Conservation (phyloP, 345 rosid genomes). For the Psidium friedrichsthalianum region DNA sequence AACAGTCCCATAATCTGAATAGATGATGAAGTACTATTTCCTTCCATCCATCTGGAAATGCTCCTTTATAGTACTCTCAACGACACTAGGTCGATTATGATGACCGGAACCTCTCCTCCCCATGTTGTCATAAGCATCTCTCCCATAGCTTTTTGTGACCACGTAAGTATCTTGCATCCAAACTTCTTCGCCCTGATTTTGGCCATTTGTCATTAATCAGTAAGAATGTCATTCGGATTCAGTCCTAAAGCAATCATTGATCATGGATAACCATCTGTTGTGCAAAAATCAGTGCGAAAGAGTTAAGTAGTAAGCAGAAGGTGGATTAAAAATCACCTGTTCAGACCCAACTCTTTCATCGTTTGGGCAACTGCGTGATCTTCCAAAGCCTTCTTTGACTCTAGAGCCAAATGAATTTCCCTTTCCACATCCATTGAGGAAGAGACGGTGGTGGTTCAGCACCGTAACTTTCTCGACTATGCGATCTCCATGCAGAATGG, state of each 20-base stretch:
- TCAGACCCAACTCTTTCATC: slow-evolving; percentile 77
- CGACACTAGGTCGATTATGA: slow-evolving; percentile 77
- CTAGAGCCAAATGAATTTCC: slow-evolving; percentile 50
- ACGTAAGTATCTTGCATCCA: slow-evolving; percentile 92
- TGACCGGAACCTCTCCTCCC: slow-evolving; percentile 80
- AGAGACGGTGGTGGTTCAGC: slow-evolving; percentile 13
- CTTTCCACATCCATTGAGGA: slow-evolving; percentile 41
- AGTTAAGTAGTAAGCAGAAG: not conserved
- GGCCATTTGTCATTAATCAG: not conserved
- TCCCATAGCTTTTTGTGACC: slow-evolving; percentile 98
- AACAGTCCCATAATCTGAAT: not conserved
- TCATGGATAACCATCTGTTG: not conserved
- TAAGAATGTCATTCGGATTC: not conserved
- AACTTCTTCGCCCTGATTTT: slow-evolving; percentile 59
- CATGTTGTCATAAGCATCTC: slow-evolving; percentile 72
- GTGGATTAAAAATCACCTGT: slow-evolving; percentile 31
- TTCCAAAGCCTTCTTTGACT: slow-evolving; percentile 18
- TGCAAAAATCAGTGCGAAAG: not conserved
- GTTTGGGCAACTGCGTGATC: slow-evolving; percentile 33
- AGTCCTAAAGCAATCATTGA: not conserved
- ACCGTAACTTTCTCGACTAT: slow-evolving; percentile 46
- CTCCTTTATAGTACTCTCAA: slow-evolving; percentile 82
- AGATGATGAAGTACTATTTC: slow-evolving; percentile 38
- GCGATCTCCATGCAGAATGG: slow-evolving; percentile 59
- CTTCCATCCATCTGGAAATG: slow-evolving; percentile 99